These are phyloP conservation scores for Cryptococcus sp. DNA, from an alignment of 1,284 basidiomycete genomes.

Conservation along the genomic window DNA sequence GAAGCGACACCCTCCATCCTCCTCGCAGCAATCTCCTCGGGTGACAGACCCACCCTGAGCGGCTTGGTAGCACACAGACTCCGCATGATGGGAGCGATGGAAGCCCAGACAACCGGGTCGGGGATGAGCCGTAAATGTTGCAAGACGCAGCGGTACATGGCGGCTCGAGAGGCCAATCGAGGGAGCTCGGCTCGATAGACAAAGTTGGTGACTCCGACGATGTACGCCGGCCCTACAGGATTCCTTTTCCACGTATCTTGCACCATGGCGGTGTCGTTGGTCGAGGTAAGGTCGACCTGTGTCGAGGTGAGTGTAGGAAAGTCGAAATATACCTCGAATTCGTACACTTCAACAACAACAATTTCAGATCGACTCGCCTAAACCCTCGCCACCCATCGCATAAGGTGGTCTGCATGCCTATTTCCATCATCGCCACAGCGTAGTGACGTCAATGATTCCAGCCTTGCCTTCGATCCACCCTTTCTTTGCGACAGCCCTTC, in stretches of 20 bases:
- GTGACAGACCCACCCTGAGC: not conserved
- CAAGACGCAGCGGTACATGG: slow-evolving; percentile 30
- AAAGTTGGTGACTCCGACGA: slow-evolving; percentile 1
- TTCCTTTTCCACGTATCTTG: not conserved
- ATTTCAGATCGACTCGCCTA: too few relatives aligned
- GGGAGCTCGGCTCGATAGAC: not conserved
- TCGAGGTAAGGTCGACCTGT: too few relatives aligned
- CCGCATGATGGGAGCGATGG: slow-evolving; percentile 21
- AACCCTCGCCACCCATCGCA: too few relatives aligned
- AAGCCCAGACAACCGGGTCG: slow-evolving; percentile 38
- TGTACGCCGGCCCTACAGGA: not conserved
- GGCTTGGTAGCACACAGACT: not conserved
- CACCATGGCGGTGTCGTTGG: not conserved
- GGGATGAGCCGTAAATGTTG: slow-evolving; percentile 29
- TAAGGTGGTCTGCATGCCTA: too few relatives aligned
- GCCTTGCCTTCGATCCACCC: too few relatives aligned
- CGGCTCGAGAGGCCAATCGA: slow-evolving; percentile 1
- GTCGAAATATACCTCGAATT: too few relatives aligned
- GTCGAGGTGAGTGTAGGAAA: not conserved
- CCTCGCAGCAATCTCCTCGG: too few relatives aligned
- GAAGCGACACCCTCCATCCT: not conserved
- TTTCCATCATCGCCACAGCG: too few relatives aligned
- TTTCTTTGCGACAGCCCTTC: too few relatives aligned
- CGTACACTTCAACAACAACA: too few relatives aligned
- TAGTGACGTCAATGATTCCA: too few relatives aligned